Base-by-base conservation (phyloP, 192 early-diverging fungal genomes). In the Endogone sp. region DNA sequence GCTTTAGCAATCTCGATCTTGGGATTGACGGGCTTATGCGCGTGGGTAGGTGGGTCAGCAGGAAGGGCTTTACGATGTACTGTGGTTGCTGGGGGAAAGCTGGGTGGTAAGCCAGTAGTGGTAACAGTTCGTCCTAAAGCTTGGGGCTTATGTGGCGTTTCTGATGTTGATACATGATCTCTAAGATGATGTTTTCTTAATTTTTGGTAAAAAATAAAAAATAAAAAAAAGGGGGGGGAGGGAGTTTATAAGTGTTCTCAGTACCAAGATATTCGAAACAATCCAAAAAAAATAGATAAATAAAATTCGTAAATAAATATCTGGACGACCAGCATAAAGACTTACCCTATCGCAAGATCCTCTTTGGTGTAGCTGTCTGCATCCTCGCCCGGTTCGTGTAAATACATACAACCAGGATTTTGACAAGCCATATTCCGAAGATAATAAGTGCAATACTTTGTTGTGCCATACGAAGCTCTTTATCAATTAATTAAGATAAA, bases 371-470 rank as follows among this genome's bases (percentile, higher is more conserved):
- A 94, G 66, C 92, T 93, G 59, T 97, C 95, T 2, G 93, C 94
- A 72, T 96, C 95, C 65, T 95, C 91, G 6, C 94, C 93, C 26
- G 89, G 87, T 75, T 96, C 94, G 79, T 99, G 98, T 64, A 99
- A 74, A 76, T 94, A 98, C 88, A 95, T 95, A 75, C 98, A 99
- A 20, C 85, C 88, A 2, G 92, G 90, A 75, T 97, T 98, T 72
- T 93, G 94, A 77, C 98, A 99, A 3, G 85, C 74, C 69, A 95
- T 91, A 72, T 88, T 91, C 29, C 95, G 91, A 65, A 99, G 78
- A 74, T 94, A 99, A 75, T 93, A 95, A 3, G 95, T 91, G 72
- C 98, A 99, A 81, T 99, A 99, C 74, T 98, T 98, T 37, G 98
- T 99, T 8, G 96, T 95, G 23, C 98, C 98, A 81, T 92, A 95